phyloP scores from a whole-genome alignment of 768 basidiomycete species.

The Bullera alba region DNA sequence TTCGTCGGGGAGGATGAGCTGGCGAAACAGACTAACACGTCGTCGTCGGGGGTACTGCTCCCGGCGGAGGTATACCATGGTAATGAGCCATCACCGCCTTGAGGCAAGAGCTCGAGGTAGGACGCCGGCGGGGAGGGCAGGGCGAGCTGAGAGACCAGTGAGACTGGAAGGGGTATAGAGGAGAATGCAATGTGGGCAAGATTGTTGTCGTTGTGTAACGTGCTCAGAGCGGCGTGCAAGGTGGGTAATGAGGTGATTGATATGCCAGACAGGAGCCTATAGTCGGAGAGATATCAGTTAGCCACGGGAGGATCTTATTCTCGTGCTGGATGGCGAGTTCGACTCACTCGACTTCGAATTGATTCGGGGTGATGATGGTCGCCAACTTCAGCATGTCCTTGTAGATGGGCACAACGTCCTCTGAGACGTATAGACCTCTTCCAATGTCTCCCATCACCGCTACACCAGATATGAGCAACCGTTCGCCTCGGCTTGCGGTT shows the following conservation, averaged over 20 bases:
- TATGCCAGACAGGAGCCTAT: constrained; percentile 67
- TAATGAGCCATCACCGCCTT: constrained; percentile 5
- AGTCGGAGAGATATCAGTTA: not conserved
- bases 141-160: constrained; percentile 52
- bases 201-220: constrained; percentile 66
- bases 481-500: not conserved
- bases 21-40: constrained; percentile 70
- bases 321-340: no score
- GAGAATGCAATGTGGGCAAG: constrained; percentile 87
- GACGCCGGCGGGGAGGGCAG: constrained; percentile 33
- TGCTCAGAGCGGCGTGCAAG: constrained; percentile 60
- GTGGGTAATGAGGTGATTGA: constrained; percentile 62
- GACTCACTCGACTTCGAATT: constrained; percentile 91
- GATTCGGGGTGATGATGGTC: constrained; percentile 92
- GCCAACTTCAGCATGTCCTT: constrained; percentile 61
- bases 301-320: no score
- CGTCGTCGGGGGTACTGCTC: constrained; percentile 20
- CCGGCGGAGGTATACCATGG: constrained; percentile 24
- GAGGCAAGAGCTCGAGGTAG: not conserved
- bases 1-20: constrained; percentile 50
- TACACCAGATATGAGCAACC: constrained; percentile 38
- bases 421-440: constrained; percentile 69
- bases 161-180: constrained; percentile 66
- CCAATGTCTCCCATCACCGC: constrained; percentile 94
- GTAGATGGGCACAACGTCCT: constrained; percentile 81